Base-by-base conservation (phyloP, 2,329 filamentous ascomycete genomes). In the Xylariaceae sp. region DNA sequence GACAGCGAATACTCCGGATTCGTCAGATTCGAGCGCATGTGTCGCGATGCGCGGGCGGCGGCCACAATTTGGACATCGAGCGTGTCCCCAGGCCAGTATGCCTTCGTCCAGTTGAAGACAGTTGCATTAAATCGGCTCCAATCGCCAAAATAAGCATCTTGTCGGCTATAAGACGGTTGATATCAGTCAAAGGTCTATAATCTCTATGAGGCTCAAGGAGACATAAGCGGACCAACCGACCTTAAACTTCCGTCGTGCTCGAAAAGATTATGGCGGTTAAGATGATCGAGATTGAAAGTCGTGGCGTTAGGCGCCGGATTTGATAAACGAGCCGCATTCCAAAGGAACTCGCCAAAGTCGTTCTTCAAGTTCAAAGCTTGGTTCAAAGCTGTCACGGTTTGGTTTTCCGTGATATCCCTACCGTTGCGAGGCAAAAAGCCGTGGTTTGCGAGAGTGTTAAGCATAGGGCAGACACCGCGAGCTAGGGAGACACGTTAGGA, bases 381-480 rank as follows among this genome's bases (percentile, higher is more conserved):
- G 3, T 59, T 59, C 27, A 82, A 58, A 18, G 67, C 78, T 6
- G 67, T 58, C 6, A 77, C 60, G 0, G 73, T 70, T 16, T 68
- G 70, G 40, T 71, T 63, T 27, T 67, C 59, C 10, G 72, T 75
- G 45, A 80, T 67, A 59, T 76, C 70, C 37, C 67, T 69, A 32
- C 78, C 78, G 47, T 77, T 64, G 42, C 71, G 78, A 3, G 75
- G 77, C 1, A 81, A 70, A 50, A 75, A 78, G 11, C 73, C 74
- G 54, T 81, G 75, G 60, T 81, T 81, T 4, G 77, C 74, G n/a
- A 81, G 66, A 0, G 78, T 74, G 62, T 81, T 82, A 50, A 81
- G 67, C 72, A 79, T 78, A 1, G 79, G 78, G 52, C 78, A 81
- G 27, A 57, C 53, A 26, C 57, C 57, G 24, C 57, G 57, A 45